Evolutionary conservation across 441 rosid genomes (phyloP).

Genomic region (Syzygium malaccense): DNA sequence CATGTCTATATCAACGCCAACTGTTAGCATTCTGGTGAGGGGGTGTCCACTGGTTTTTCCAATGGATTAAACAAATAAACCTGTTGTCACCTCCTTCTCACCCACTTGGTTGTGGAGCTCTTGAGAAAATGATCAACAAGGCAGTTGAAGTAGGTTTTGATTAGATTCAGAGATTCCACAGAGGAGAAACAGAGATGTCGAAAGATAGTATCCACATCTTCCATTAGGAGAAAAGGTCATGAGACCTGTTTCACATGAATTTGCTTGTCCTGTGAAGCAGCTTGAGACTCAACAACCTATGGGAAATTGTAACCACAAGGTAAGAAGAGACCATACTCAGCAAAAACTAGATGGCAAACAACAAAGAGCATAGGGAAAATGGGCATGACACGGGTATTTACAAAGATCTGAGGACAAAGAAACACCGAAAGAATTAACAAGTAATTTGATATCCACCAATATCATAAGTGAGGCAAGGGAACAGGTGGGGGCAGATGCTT

Average conservation of each 20-base stretch:
- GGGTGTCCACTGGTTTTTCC: not conserved
- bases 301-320: not conserved
- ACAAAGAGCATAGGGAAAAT: not conserved
- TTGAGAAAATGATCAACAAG: not conserved
- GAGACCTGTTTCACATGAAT: not conserved
- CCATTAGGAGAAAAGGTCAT: not conserved
- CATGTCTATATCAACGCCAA: not conserved
- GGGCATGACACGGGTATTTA: not conserved
- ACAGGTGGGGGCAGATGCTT: not conserved
- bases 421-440: not conserved
- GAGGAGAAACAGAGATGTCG: not conserved
- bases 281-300: not conserved
- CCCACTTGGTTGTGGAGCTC: not conserved
- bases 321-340: not conserved
- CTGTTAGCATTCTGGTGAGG: not conserved
- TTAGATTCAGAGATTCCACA: not conserved
- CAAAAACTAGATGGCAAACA: not conserved
- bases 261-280: not conserved
- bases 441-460: not conserved
- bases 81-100: not conserved
- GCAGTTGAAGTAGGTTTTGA: not conserved
- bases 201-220: not conserved
- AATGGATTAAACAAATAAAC: not conserved
- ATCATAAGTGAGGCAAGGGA: not conserved
- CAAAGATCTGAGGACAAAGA: not conserved